phyloP scores from a whole-genome alignment of 129 eudicot species.

The Pulicaria dysenterica region DNA sequence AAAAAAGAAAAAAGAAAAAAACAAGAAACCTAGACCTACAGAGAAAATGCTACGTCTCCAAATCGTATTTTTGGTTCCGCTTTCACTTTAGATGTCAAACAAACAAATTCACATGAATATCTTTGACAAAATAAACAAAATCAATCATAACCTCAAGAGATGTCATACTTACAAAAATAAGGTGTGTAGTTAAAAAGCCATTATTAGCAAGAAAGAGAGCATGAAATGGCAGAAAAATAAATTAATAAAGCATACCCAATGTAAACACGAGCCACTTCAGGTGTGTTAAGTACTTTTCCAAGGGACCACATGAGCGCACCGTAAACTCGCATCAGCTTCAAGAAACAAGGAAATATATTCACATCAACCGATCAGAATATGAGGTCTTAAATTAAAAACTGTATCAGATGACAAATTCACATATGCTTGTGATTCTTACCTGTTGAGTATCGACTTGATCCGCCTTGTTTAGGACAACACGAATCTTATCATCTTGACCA shows the following conservation, averaged over 20 bases:
- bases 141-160: not conserved
- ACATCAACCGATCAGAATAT: not conserved
- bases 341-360: not conserved
- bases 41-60: not conserved
- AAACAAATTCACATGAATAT: not conserved
- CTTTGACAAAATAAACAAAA: not conserved
- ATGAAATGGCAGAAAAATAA: conserved; percentile 10
- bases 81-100: conserved; percentile 4
- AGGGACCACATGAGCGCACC: conserved; percentile 99
- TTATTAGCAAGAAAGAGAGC: not conserved
- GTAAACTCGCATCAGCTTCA: conserved; percentile 87
- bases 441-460: conserved; percentile 98
- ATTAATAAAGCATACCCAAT: conserved; percentile 58
- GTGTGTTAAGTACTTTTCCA: conserved; percentile 91
- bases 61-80: not conserved
- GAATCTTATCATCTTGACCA: conserved; percentile 93
- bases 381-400: not conserved
- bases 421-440: conserved; percentile 39
- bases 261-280: conserved; percentile 91
- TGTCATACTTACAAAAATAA: not conserved
- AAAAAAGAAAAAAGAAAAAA: not conserved
- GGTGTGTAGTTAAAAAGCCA: not conserved
- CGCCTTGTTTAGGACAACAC: conserved; percentile 93
- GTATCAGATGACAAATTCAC: not conserved
- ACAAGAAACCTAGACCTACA: not conserved